These are phyloP conservation scores for Aspergillus japonicus DNA, from an alignment of 2,329 filamentous ascomycete species.

Conservation along the genomic window DNA sequence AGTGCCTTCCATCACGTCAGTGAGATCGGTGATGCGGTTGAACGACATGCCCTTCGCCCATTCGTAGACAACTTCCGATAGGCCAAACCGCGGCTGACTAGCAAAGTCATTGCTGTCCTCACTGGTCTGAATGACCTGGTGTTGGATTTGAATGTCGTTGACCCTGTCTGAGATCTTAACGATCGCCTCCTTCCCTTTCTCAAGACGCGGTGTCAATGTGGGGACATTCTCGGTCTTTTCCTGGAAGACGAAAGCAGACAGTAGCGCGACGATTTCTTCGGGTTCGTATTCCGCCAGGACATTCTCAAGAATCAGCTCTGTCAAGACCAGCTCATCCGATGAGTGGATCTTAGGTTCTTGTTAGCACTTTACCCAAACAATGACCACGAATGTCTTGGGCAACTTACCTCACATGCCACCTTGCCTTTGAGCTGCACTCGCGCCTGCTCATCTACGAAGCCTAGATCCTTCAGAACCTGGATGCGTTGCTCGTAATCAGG, in stretches of 20 bases:
- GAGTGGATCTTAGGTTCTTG: constrained; percentile 69
- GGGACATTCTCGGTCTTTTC: constrained; percentile 87
- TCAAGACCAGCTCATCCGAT: constrained; percentile 91
- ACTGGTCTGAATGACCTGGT: constrained; percentile 86
- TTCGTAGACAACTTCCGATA: constrained; percentile 97
- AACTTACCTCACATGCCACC: constrained; percentile 78
- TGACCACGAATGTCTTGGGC: background rate
- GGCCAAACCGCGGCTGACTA: constrained; percentile 79
- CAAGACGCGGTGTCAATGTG: constrained; percentile 75
- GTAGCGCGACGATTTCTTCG: constrained; percentile 89
- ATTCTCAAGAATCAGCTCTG: constrained; percentile 94
- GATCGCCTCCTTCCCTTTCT: constrained; percentile 80
- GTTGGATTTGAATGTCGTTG: constrained; percentile 80
- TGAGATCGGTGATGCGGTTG: constrained; percentile 93
- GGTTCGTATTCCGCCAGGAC: constrained; percentile 93
- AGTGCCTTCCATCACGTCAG: constrained; percentile 93
- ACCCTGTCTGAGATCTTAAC: constrained; percentile 89
- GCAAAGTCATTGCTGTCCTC: constrained; percentile 94
- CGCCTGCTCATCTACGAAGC: constrained; percentile 82
- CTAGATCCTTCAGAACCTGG: constrained; percentile 83
- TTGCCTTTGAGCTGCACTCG: constrained; percentile 96
- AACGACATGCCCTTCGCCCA: constrained; percentile 98
- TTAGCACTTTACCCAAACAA: background rate
- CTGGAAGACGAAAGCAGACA: constrained; percentile 95
- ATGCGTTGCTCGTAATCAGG: constrained; percentile 97